These are phyloP conservation scores for Stromatinia cepivora DNA, from an alignment of 2,329 filamentous ascomycete species.

Conservation along the genomic window DNA sequence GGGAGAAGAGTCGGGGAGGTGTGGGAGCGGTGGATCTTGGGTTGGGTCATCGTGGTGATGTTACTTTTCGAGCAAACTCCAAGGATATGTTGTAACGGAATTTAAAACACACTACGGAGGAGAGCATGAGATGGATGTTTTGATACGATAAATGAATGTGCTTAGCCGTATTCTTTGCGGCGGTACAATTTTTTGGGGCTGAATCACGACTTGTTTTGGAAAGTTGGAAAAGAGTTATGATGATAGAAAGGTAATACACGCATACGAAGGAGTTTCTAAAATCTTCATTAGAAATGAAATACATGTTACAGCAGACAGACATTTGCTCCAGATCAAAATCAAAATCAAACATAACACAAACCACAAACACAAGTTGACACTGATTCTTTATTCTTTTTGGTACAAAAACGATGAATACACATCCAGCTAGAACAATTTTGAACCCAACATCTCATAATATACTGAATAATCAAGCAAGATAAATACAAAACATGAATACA, in stretches of 20 bases:
- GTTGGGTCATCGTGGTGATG: neutral
- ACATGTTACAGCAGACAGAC: neutral
- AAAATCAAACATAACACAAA: neutral
- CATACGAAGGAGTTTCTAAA: neutral
- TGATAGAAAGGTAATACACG: neutral
- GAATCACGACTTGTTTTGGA: neutral
- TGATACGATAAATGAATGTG: neutral
- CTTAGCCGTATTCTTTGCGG: too few species aligned
- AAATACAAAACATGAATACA: too few species aligned
- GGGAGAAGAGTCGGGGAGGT: conserved; percentile 27
- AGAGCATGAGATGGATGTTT: neutral
- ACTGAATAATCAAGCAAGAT: too few species aligned
- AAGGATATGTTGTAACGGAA: fast-evolving
- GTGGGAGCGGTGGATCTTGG: conserved; percentile 29
- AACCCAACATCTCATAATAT: too few species aligned
- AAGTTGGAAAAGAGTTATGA: neutral
- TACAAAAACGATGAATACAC: too few species aligned
- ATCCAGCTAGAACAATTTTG: too few species aligned
- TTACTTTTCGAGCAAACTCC: too few species aligned
- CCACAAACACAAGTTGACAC: neutral
- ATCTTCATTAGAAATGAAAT: neutral
- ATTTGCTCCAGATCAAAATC: too few species aligned
- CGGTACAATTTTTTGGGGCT: neutral
- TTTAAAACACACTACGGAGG: neutral
- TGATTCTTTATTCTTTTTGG: neutral